A percentile compares a stretch with the other conserved stretches of the same genome.
Evolutionary conservation across 805 yeast genomes (phyloP).

Genomic region (Candida orba): DNA sequence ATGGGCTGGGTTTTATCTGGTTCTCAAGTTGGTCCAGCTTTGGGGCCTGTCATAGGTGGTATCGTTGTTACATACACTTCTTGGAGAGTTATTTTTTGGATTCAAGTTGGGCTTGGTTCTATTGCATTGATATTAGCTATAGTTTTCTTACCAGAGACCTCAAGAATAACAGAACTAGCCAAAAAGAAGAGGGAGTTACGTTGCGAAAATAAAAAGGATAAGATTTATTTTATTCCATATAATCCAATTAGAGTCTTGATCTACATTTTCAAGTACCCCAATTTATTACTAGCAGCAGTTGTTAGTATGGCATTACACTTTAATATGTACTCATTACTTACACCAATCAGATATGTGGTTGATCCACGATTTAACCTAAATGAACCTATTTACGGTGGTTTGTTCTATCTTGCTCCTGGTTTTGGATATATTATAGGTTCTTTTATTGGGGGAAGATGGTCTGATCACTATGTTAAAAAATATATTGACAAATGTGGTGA

Average conservation of each 20-base stretch:
- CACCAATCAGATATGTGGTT: constrained; percentile 49
- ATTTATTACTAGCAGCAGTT: constrained; percentile 38
- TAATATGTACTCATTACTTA: constrained; percentile 44
- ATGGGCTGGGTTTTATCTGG: constrained; percentile 45
- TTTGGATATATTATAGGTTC: constrained; percentile 46
- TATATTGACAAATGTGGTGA: constrained; percentile 32
- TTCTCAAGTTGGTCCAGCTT: constrained; percentile 45
- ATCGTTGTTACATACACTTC: constrained; percentile 40
- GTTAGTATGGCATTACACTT: constrained; percentile 36
- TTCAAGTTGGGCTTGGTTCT: constrained; percentile 39
- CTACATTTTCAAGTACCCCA: constrained; percentile 34
- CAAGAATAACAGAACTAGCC: constrained; percentile 26
- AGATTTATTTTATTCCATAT: constrained; percentile 16
- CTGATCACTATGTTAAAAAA: constrained; percentile 40
- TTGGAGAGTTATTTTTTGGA: constrained; percentile 50
- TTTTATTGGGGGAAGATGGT: constrained; percentile 44
- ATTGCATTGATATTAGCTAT: constrained; percentile 28
- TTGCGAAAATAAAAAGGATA: constrained; percentile 35
- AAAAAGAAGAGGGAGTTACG: constrained; percentile 23
- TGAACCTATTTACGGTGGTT: constrained; percentile 41
- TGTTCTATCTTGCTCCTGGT: constrained; percentile 53
- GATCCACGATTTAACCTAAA: constrained; percentile 46
- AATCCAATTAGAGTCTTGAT: background rate
- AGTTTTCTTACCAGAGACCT: constrained; percentile 41
- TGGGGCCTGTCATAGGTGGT: constrained; percentile 52